phyloP scores from a whole-genome alignment of 2,329 filamentous ascomycete species.

The Cladophialophora exuberans region DNA sequence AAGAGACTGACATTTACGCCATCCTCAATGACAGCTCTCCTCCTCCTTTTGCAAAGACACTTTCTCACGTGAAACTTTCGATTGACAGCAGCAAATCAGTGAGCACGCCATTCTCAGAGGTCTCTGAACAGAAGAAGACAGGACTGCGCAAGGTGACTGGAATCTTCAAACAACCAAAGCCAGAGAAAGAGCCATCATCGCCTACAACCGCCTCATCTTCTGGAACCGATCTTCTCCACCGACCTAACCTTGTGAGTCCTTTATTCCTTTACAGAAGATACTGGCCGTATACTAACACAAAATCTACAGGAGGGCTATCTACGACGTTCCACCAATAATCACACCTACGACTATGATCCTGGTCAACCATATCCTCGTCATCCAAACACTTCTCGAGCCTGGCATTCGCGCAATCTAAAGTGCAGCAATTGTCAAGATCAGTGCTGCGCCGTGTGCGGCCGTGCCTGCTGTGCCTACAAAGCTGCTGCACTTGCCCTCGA shows the following conservation, averaged over 20 bases:
- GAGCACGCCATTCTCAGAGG: conserved; percentile 16
- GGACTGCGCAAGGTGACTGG: conserved; percentile 31
- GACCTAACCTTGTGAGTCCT: conserved; percentile 26
- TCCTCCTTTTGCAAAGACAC: conserved; percentile 8
- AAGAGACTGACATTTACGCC: conserved; percentile 13
- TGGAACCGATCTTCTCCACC: conserved; percentile 13
- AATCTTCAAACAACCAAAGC: conserved; percentile 27
- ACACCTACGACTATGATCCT: conserved; percentile 28
- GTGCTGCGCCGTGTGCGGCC: conserved; percentile 37
- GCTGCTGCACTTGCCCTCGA: conserved; percentile 27
- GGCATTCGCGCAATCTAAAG: conserved; percentile 39
- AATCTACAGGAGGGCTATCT: conserved; percentile 27
- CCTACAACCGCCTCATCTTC: conserved; percentile 6
- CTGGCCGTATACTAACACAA: neutral
- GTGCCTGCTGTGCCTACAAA: conserved; percentile 40
- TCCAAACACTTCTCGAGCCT: conserved; percentile 33
- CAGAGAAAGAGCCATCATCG: conserved; percentile 17
- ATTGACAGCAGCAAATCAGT: conserved; percentile 14
- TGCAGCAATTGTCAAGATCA: conserved; percentile 37
- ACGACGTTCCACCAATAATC: conserved; percentile 25
- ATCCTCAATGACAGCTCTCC: conserved; percentile 18
- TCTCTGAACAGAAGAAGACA: conserved; percentile 20
- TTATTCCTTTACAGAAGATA: neutral
- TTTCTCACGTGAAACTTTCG: conserved; percentile 8
- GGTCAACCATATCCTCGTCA: conserved; percentile 30